phyloP scores from a whole-genome alignment of 179 eudicot species.

The Amaranthus tricolor region DNA sequence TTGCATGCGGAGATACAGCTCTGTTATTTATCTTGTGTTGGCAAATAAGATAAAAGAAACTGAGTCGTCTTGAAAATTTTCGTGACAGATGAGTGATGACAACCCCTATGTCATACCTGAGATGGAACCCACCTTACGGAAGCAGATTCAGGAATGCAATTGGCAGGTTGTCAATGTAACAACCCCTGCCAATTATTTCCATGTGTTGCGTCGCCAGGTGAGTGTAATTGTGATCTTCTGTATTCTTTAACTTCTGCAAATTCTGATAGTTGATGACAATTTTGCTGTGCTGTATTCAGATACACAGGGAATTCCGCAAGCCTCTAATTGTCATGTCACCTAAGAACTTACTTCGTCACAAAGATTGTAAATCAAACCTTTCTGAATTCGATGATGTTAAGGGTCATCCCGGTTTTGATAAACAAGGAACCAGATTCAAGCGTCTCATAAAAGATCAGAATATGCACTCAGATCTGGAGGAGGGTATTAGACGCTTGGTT shows the following conservation, averaged over 20 bases:
- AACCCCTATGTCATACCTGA: slow-evolving; percentile 49
- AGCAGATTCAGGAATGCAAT: slow-evolving; percentile 50
- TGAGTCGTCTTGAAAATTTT: slow-evolving; percentile 7
- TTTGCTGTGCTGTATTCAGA: slow-evolving; percentile 27
- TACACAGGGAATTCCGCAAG: slow-evolving; percentile 53
- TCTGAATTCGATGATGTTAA: slow-evolving; percentile 45
- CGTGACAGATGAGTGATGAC: slow-evolving; percentile 48
- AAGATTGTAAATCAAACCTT: slow-evolving; percentile 44
- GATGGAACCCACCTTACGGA: slow-evolving; percentile 45
- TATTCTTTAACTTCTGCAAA: neutral
- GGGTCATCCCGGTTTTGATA: slow-evolving; percentile 44
- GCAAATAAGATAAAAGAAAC: neutral
- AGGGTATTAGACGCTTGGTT: slow-evolving; percentile 38
- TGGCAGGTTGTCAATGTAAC: slow-evolving; percentile 59
- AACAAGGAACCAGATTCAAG: slow-evolving; percentile 44
- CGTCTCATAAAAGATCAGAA: slow-evolving; percentile 45
- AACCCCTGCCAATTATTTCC: slow-evolving; percentile 56
- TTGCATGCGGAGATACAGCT: neutral
- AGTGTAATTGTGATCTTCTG: neutral
- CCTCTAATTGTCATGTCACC: slow-evolving; percentile 50
- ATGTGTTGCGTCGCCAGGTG: slow-evolving; percentile 55
- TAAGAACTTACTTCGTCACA: slow-evolving; percentile 43
- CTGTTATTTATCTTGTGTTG: neutral
- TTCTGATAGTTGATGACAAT: slow-evolving; percentile 8
- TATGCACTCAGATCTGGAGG: slow-evolving; percentile 40